phyloP scores from a whole-genome alignment of 352 stramenopile genomes.

The Thraustochytrium striatum region DNA sequence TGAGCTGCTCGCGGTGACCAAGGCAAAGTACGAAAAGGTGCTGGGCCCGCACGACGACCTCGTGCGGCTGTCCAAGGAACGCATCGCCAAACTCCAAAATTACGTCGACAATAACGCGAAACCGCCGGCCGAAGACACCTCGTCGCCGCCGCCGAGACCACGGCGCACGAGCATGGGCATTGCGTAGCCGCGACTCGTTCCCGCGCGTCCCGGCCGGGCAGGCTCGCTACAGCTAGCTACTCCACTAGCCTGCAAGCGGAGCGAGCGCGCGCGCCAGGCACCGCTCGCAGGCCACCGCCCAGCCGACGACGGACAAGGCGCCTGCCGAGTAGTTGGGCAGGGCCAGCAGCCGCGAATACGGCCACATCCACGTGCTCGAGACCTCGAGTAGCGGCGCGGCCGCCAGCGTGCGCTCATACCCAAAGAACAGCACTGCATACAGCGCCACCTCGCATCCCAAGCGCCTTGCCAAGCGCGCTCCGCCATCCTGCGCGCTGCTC shows the following conservation, averaged over 20 bases:
- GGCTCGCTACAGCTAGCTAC: neutral
- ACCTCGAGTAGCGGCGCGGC: slow-evolving; percentile 36
- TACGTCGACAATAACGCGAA: neutral
- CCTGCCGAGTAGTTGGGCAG: slow-evolving; percentile 2
- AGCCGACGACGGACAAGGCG: slow-evolving; percentile 20
- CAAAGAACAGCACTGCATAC: slow-evolving; percentile 27
- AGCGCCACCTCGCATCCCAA: neutral
- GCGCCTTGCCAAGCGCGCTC: neutral
- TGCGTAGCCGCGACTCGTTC: neutral
- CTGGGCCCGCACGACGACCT: slow-evolving; percentile 29
- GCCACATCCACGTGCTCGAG: slow-evolving; percentile 13
- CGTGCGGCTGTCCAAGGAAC: neutral
- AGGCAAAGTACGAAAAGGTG: slow-evolving; percentile 14
- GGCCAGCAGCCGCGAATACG: neutral
- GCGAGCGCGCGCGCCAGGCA: neutral
- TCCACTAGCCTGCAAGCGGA: neutral
- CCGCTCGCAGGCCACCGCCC: slow-evolving; percentile 12
- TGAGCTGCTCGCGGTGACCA: neutral
- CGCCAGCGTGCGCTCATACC: neutral
- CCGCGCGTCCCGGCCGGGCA: neutral
- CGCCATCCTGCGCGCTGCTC: slow-evolving; percentile 16
- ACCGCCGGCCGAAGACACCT: neutral
- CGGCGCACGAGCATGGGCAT: neutral
- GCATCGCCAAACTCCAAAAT: neutral
- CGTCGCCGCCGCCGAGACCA: neutral